Evolutionary conservation across 2,329 filamentous ascomycete species (phyloP).

Genomic region (Alternaria gansuensis): DNA sequence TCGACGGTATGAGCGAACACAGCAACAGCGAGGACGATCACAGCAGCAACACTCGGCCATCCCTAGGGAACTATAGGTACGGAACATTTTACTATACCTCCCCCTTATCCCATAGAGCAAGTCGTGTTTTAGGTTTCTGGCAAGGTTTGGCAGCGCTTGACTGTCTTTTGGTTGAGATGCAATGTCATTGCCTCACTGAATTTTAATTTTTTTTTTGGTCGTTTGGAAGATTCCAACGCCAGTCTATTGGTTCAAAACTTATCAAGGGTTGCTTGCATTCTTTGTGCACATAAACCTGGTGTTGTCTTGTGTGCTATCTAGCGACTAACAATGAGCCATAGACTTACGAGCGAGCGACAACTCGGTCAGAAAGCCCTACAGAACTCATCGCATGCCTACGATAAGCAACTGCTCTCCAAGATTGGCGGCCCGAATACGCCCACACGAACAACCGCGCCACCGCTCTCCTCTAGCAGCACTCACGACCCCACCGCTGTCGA

Average conservation of each 20-base stretch:
- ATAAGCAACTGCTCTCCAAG: conserved; percentile 68
- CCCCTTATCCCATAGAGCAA: conserved; percentile 1
- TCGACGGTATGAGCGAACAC: conserved; percentile 50
- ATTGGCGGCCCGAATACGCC: conserved; percentile 68
- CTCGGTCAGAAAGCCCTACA: conserved; percentile 66
- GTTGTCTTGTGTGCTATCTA: not conserved
- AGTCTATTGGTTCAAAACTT: conserved; percentile 1
- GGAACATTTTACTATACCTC: conserved; percentile 7
- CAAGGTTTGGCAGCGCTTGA: not conserved
- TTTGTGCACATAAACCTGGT: conserved; percentile 4
- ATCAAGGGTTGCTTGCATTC: conserved; percentile 3
- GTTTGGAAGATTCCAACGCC: conserved; percentile 1
- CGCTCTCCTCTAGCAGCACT: conserved; percentile 42
- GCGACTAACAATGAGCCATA: conserved; percentile 44
- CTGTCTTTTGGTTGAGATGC: conserved; percentile 6
- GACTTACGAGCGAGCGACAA: conserved; percentile 67
- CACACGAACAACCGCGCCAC: conserved; percentile 54
- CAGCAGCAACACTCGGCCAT: conserved; percentile 44
- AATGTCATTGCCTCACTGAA: not conserved
- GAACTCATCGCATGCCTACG: conserved; percentile 68
- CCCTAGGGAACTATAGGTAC: conserved; percentile 57
- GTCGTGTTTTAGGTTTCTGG: not conserved
- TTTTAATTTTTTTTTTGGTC: not conserved
- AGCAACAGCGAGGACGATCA: conserved; percentile 52
- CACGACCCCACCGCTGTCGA: conserved; percentile 50